Base-by-base conservation (phyloP, 1,284 basidiomycete species). In the Cutaneotrichosporon sp. region DNA sequence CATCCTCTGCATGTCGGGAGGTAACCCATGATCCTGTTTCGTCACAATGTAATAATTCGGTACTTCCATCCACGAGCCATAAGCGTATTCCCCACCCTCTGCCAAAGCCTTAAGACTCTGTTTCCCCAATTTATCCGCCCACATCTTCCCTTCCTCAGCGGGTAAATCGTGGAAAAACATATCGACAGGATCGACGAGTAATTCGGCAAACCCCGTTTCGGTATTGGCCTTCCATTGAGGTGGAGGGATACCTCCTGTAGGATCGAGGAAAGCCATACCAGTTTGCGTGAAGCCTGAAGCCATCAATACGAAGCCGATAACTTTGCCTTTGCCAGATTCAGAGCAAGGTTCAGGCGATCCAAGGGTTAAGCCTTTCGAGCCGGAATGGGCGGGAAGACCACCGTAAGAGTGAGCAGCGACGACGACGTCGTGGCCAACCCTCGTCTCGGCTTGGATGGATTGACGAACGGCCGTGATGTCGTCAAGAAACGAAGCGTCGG, bases 111-210 rank as follows among this genome's bases (percentile, higher is more conserved):
- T 7, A 11, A 58, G 57, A n/a, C 46, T 50, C 57, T 58, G 57
- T 4, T 22, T 49, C 1, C 46, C 46, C n/a, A 58, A 46, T 46
- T 38, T 9, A 4, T 10, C n/a, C 18, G 46, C 32, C 57, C 57
- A 58, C 31, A 9, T n/a, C 31, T 18, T 30, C 7, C 18, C 57
- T 46, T 58, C 57, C 21, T 50, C 46, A 8, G 22, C n/a, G 7
- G 57, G 57, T 10, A 58, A n/a, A 46, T 58, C 57, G 57, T 58
- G 57, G 57, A 50, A 58, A 46, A 58, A 58, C 46, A 58, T 34
- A 46, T 58, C 57, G 57, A 49, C 46, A 1, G 57, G 57, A 46
- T 58, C 57, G 46, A 36, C 57, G 31, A 58, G 4, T 3, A 58
- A 46, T 18, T 58, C 57, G n/a, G 57, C 57, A 13, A 50, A 58